These are phyloP conservation scores for Rhododendron molle DNA, from an alignment of 148 eudicot species.

Conservation along the genomic window DNA sequence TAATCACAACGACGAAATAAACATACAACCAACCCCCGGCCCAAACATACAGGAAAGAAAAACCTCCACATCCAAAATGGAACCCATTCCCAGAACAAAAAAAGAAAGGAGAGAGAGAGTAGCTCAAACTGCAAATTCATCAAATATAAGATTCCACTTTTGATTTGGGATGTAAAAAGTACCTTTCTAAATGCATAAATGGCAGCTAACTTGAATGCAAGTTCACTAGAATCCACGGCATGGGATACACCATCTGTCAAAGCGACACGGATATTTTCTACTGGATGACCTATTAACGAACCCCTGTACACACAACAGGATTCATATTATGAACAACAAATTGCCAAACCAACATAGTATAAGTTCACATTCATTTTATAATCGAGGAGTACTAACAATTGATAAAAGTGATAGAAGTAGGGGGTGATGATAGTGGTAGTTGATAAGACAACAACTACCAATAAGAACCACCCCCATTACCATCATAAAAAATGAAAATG, in stretches of 20 bases:
- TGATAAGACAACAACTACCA: not conserved
- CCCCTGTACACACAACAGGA: slow-evolving; percentile 46
- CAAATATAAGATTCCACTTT: not conserved
- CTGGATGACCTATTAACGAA: slow-evolving; percentile 92
- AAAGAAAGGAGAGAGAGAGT: not conserved
- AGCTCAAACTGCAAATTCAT: not conserved
- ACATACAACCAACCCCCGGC: not conserved
- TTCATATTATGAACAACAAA: slow-evolving; percentile 5
- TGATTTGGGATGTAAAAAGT: slow-evolving; percentile 9
- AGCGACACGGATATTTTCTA: slow-evolving; percentile 69
- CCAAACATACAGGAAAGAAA: not conserved
- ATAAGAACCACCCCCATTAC: not conserved
- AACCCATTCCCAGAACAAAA: not conserved
- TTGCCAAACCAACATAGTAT: not conserved
- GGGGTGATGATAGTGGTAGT: not conserved
- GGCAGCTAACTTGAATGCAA: slow-evolving; percentile 90
- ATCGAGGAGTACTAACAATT: not conserved
- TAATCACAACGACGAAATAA: not conserved
- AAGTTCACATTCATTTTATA: not conserved
- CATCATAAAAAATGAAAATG: not conserved
- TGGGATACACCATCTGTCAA: slow-evolving; percentile 96
- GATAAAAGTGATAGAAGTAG: not conserved
- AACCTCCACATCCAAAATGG: not conserved
- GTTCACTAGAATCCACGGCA: slow-evolving; percentile 99
- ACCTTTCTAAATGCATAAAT: slow-evolving; percentile 99